Conservation (phyloP, 768 basidiomycete genomes). For the Dentipellis sp. region DNA sequence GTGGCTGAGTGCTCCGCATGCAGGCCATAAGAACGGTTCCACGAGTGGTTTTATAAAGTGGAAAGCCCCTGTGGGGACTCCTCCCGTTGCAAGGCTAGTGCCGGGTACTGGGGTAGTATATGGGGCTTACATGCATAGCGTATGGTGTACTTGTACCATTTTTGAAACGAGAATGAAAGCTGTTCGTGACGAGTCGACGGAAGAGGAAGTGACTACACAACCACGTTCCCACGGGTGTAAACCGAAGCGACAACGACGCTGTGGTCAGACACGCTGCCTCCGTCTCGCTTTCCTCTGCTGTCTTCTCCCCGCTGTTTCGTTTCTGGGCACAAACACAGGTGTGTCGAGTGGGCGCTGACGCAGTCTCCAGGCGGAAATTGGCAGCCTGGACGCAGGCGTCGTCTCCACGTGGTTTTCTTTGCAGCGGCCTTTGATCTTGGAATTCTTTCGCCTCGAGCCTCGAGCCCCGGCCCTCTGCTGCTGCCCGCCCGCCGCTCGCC, state of each 20-base stretch:
- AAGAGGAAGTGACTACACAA: not conserved
- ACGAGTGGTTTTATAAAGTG: conserved; percentile 24
- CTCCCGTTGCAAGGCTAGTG: conserved; percentile 69
- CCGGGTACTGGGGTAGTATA: conserved; percentile 74
- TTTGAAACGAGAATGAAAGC: not conserved
- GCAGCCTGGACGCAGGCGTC: too few species aligned
- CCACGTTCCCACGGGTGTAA: not conserved
- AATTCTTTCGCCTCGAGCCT: not conserved
- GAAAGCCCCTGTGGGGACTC: conserved; percentile 73
- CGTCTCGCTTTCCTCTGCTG: not conserved
- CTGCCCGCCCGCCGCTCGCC: not conserved
- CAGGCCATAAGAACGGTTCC: conserved; percentile 41
- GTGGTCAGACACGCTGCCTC: not conserved
- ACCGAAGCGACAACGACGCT: not conserved
- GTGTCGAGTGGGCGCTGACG: too few species aligned
- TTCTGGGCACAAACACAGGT: not conserved
- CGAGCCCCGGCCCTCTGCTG: not conserved
- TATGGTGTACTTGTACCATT: not conserved
- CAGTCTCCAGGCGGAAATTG: too few species aligned
- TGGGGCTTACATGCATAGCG: conserved; percentile 52
- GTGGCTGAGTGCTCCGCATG: too few species aligned
- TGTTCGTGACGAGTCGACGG: not conserved
- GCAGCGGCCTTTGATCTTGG: not conserved
- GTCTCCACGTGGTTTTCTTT: not conserved
- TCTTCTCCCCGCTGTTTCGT: not conserved